Base-by-base conservation (phyloP, 331 rosid genomes). In the Dryas integrifolia region DNA sequence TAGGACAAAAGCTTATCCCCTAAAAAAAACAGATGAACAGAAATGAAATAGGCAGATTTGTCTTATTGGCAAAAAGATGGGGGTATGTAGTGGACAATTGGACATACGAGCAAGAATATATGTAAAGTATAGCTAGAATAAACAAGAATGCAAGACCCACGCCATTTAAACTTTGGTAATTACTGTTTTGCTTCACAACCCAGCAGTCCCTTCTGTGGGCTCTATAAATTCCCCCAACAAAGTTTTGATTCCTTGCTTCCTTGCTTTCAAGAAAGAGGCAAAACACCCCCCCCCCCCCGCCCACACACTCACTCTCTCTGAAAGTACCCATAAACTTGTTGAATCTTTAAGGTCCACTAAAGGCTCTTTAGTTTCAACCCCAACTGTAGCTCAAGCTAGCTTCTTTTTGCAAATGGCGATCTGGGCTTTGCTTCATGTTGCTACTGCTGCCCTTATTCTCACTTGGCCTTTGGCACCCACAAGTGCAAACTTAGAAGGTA, bases 401-500 rank as follows among this genome's bases (percentile, higher is more conserved):
- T 16, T 58, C n/a, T 67, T 67, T 41, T 47, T 35, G 56, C 57
- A 16, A 58, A 85, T 89, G 96, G 88, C 84, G 81, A 73, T 67
- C 64, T 75, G 47, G 71, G 58, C 64, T 59, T 71, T 77, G 48
- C 55, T 77, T 70, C 75, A 58, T 62, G 72, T 65, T 64, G 58
- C 82, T 61, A 10, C 81, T 47, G 72, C 83, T 64, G 63, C 64
- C 61, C 75, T 86, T 7, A 38, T 83, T 39, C 67, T 83, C 7
- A 64, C 75, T 15, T 65, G 76, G 52, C 76, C 72, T 57, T 67
- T 76, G 43, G 53, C 82, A 53, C 78, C 81, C 6, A 39, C 80
- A 35, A 71, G 71, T 15, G 88, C 89, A 15, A 92, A 92, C 86
- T 69, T 75, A 24, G 97, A 92, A 92, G 97, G 97, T 92, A 82